A percentile compares a stretch with the other conserved stretches of the same genome.
phyloP scores from a whole-genome alignment of 495 filamentous ascomycete species.

The Tuber microsphaerosporum region DNA sequence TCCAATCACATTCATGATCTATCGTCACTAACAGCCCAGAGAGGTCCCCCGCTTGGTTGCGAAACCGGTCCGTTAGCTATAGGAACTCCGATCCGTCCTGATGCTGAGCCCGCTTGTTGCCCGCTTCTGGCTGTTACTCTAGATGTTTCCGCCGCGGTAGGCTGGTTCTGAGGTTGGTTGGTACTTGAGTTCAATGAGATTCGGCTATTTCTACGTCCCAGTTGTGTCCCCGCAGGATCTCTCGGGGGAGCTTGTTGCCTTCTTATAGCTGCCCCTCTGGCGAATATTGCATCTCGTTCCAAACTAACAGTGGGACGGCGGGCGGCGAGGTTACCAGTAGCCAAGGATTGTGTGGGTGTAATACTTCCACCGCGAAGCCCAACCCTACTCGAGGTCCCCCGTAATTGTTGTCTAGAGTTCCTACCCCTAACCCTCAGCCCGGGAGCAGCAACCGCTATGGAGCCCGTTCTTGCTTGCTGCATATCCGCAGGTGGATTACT shows the following conservation, averaged over 20 bases:
- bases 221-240: not conserved
- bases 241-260: not conserved
- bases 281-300: not conserved
- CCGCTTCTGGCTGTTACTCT: not conserved
- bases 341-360: slow-evolving; percentile 6
- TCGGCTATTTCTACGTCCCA: not conserved
- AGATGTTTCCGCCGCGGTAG: not conserved
- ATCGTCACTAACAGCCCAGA: not conserved
- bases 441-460: slow-evolving; percentile 29
- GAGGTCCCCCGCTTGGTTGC: not conserved
- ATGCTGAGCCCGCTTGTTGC: not conserved
- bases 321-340: not conserved
- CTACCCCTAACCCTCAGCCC: slow-evolving; percentile 21
- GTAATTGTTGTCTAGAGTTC: slow-evolving; percentile 29
- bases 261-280: not conserved
- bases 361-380: slow-evolving; percentile 25
- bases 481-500: slow-evolving; percentile 5
- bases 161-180: not conserved
- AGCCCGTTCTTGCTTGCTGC: slow-evolving; percentile 16
- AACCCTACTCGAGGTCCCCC: slow-evolving; percentile 22
- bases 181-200: not conserved
- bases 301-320: not conserved
- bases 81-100: not conserved
- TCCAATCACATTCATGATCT: not conserved
- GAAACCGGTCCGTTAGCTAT: slow-evolving; percentile 4